Evolutionary conservation across 2,329 filamentous ascomycete genomes (phyloP), one percentile per base, ranked within the genome.

Genomic region (Fusarium subtropicale): DNA sequence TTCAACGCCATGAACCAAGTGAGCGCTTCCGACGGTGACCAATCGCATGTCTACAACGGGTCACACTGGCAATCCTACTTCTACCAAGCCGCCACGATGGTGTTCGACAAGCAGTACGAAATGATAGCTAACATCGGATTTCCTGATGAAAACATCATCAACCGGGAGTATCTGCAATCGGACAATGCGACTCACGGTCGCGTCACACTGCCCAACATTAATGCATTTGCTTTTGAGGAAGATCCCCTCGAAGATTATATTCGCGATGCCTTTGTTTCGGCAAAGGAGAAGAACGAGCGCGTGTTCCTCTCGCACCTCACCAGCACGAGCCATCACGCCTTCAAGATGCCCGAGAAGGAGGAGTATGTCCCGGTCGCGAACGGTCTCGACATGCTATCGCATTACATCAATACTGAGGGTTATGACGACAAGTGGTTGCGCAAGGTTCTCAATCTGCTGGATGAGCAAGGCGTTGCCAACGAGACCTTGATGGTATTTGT

Each of bases 221-320:
- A 80, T 64, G 77, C 79, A 28, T 80, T 79, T n/a, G 77, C 75
- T 16, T 76, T 79, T 41, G 70, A 76, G 30, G 78, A 79, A 47
- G 66, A 70, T 6, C 73, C 69, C 0, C 71, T 79, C 0, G 75
- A 76, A 36, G 72, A 78, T 26, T 79, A 79, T 28, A 69, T 79
- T 22, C 73, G 74, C 11, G 77, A 79, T 42, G 69, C 71, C 13
- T 79, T 79, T 53, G 57, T 63, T 3, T 60, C 64, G 3, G 78
- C 78, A 38, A 75, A 74, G 39, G 66, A 76, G 28, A 76, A 76
- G 12, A 66, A 79, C 15, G 74, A 79, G 59, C 67, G 78, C 13
- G 67, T 79, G 0, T 79, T 79, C 48, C 61, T 79, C 9, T 73
- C 76, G 3, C 78, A 79, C 15, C 4, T 55, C 2, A 55, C 52